Percentiles rank a stretch among this genome's conserved stretches.
These are phyloP conservation scores for Mycena vitilis DNA, from an alignment of 768 basidiomycete genomes.

Conservation along the genomic window DNA sequence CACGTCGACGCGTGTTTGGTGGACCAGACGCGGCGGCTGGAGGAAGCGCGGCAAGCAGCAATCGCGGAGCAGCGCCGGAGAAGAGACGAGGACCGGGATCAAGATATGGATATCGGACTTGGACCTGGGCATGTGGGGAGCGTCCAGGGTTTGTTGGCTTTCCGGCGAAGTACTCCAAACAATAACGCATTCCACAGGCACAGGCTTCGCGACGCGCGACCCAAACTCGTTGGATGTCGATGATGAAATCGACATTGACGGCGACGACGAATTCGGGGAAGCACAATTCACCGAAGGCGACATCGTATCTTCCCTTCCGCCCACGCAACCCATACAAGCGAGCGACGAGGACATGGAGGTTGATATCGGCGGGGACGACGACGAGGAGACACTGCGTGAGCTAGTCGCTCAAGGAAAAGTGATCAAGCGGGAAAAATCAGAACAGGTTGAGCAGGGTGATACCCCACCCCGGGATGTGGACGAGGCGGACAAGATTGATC, in stretches of 20 bases:
- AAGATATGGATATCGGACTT: conserved; percentile 48
- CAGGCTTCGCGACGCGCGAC: conserved; percentile 78
- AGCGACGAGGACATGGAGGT: conserved; percentile 50
- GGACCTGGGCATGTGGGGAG: conserved; percentile 57
- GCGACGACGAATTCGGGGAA: conserved; percentile 83
- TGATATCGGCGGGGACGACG: conserved; percentile 56
- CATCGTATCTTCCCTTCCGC: conserved; percentile 54
- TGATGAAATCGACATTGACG: conserved; percentile 61
- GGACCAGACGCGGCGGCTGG: conserved; percentile 58
- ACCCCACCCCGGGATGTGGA: conserved; percentile 47
- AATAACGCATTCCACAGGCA: conserved; percentile 55
- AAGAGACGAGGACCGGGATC: conserved; percentile 44
- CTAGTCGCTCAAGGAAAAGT: conserved; percentile 66
- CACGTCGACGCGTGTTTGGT: conserved; percentile 87
- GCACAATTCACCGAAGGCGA: conserved; percentile 84
- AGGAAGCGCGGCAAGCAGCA: conserved; percentile 56
- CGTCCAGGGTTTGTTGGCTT: conserved; percentile 56
- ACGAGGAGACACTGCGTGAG: conserved; percentile 58
- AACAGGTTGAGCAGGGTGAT: conserved; percentile 34
- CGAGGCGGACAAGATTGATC: conserved; percentile 59
- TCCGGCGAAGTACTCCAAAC: no score
- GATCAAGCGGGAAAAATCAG: conserved; percentile 40
- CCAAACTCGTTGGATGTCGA: conserved; percentile 73
- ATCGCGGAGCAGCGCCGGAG: conserved; percentile 43
- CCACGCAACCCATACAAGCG: conserved; percentile 35